These are phyloP conservation scores for Talaromyces sp. DNA, from an alignment of 2,329 filamentous ascomycete genomes.

Conservation along the genomic window DNA sequence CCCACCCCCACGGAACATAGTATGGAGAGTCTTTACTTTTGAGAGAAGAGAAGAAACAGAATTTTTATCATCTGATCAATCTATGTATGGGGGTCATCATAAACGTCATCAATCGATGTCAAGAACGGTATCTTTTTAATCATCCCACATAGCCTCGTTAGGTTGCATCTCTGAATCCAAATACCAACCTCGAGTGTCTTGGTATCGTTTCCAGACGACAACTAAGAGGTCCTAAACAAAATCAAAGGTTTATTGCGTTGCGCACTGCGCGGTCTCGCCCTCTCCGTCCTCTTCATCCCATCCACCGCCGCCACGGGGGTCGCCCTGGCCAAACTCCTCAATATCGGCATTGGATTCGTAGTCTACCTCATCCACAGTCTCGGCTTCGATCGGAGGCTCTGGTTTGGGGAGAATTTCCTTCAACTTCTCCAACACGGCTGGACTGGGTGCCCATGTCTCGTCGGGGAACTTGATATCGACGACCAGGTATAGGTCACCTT, in stretches of 20 bases:
- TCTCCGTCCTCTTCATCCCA: slow-evolving; percentile 50
- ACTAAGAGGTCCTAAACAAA: neutral
- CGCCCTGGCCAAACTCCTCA: slow-evolving; percentile 58
- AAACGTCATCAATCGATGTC: neutral
- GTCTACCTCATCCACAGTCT: slow-evolving; percentile 80
- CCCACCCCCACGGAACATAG: neutral
- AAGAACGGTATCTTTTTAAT: neutral
- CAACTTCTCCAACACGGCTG: slow-evolving; percentile 66
- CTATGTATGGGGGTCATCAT: neutral
- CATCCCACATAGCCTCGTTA: neutral
- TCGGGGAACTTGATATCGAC: slow-evolving; percentile 87
- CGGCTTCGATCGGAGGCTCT: slow-evolving; percentile 58
- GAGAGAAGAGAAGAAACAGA: neutral
- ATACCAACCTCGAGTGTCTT: neutral
- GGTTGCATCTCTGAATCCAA: neutral
- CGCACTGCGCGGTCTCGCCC: slow-evolving; percentile 44
- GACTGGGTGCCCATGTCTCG: slow-evolving; percentile 72
- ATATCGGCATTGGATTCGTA: slow-evolving; percentile 80
- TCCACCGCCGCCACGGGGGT: slow-evolving; percentile 36
- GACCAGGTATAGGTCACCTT: slow-evolving; percentile 81
- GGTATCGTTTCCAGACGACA: neutral
- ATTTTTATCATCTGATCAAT: neutral
- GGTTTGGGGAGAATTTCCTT: slow-evolving; percentile 68
- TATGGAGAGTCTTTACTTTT: too few relatives aligned
- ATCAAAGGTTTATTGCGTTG: slow-evolving; percentile 37